phyloP scores from a whole-genome alignment of 129 eudicot species.

The Scalesia atractyloides region DNA sequence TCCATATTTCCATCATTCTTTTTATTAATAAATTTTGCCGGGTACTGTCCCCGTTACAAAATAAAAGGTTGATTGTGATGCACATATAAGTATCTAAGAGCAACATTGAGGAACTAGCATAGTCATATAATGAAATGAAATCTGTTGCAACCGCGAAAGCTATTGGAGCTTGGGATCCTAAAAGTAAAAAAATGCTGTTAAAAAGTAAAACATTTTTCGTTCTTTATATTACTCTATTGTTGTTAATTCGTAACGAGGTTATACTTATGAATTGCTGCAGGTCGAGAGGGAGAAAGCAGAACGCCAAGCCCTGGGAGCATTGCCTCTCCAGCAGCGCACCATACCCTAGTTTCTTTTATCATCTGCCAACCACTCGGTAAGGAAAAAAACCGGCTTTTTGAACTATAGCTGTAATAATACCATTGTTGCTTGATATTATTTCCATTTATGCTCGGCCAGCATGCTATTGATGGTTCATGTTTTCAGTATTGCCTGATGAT shows the following conservation, averaged over 20 bases:
- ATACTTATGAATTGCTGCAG: slow-evolving; percentile 26
- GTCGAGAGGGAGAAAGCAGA: slow-evolving; percentile 63
- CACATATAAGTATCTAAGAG: neutral
- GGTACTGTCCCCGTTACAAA: too few relatives aligned
- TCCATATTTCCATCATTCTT: too few relatives aligned
- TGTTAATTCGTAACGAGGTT: neutral
- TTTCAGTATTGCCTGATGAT: neutral
- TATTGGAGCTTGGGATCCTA: neutral
- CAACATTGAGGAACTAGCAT: neutral
- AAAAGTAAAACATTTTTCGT: neutral
- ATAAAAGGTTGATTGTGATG: too few relatives aligned
- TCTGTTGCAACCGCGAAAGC: neutral
- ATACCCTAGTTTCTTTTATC: slow-evolving; percentile 30
- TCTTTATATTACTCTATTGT: neutral
- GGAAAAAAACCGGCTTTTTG: neutral
- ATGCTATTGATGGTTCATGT: slow-evolving; percentile 12
- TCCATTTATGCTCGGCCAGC: slow-evolving; percentile 1
- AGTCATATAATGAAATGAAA: neutral
- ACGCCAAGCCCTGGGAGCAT: slow-evolving; percentile 69
- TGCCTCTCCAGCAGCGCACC: slow-evolving; percentile 65
- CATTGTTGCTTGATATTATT: slow-evolving; percentile 8
- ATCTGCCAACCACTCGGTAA: slow-evolving; percentile 2
- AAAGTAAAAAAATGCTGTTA: too few relatives aligned
- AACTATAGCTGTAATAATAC: slow-evolving; percentile 7
- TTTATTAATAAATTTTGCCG: too few relatives aligned